Evolutionary conservation across 2,329 filamentous ascomycete species (phyloP), one percentile per base, ranked within the genome.

Genomic region (Talaromyces sp.): DNA sequence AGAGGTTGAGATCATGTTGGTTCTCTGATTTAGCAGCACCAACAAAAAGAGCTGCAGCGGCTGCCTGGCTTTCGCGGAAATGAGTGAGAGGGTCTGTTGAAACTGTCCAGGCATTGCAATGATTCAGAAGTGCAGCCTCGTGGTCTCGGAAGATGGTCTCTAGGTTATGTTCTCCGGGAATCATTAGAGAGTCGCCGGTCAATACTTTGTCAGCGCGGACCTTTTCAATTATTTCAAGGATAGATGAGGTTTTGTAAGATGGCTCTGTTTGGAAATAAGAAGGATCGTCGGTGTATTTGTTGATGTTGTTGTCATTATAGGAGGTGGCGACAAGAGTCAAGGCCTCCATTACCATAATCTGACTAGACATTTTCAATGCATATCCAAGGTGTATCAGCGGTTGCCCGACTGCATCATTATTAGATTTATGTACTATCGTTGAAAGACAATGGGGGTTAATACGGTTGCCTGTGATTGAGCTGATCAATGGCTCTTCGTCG

Each of bases 351-450:
- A 88, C 92, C 21, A 97, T 73, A 65, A 95, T 93, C 61, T 88
- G 89, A 66, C 85, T 94, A 63, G 90, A 85, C 67, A 97, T 81
- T 77, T 99, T 93, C 70, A 89, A 93, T 10, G 92, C 94, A 71
- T 96, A 97, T n/a, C 87, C 92, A 2, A 99, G 82, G 69, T 97
- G 94, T 61, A 97, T 94, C n/a, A 97, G 80, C 1, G 93, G 90
- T 68, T 97, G 91, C 19, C 89, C 93, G 62, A 96, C 90, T 93
- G 65, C 27, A 43, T 53, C 59, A 10, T 17, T 35, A 65, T 77
- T 57, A 79, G 29, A 50, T 62, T 65, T 52, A 54, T 14, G 41
- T 19, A 32, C 29, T 6, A 38, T 38, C 17, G 26, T 14, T 55
- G 26, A 26, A 11, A 11, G 57, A 32, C 35, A 41, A 1, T 1